These are phyloP conservation scores for Trichophaea hybrida DNA, from an alignment of 2,329 filamentous ascomycete genomes.

Conservation along the genomic window DNA sequence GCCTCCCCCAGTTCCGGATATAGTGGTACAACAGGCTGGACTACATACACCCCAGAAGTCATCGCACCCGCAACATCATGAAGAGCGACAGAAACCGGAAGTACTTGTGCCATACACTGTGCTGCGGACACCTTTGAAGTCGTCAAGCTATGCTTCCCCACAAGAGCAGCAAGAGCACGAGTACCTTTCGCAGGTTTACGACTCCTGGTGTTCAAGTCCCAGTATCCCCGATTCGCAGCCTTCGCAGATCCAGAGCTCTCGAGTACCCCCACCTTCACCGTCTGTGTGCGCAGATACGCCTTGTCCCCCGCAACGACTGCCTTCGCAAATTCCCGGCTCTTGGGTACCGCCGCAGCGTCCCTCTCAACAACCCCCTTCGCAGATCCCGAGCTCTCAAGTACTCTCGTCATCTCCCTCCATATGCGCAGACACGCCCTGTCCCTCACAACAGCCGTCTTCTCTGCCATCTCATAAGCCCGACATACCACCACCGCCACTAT, in stretches of 20 bases:
- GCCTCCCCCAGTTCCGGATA: no score
- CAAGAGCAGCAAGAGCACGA: background rate
- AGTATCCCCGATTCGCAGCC: slow-evolving; percentile 18
- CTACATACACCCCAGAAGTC: no score
- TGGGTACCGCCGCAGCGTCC: background rate
- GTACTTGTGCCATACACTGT: no score
- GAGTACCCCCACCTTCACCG: background rate
- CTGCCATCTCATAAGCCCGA: background rate
- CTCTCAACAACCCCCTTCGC: background rate
- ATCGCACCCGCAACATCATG: no score
- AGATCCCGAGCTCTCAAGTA: background rate
- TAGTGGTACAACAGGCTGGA: no score
- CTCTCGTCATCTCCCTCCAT: background rate
- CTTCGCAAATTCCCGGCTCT: background rate
- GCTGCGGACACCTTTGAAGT: no score
- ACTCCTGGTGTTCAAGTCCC: slow-evolving; percentile 16
- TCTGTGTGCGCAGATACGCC: background rate
- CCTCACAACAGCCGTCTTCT: background rate
- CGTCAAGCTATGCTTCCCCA: background rate
- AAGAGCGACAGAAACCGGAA: no score
- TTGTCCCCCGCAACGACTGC: background rate
- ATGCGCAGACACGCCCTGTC: background rate
- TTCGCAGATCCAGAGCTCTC: background rate
- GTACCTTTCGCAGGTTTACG: slow-evolving; percentile 8
- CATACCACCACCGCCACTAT: no score